Evolutionary conservation across 345 rosid species (phyloP).

Genomic region (Eucalyptus pauciflora): DNA sequence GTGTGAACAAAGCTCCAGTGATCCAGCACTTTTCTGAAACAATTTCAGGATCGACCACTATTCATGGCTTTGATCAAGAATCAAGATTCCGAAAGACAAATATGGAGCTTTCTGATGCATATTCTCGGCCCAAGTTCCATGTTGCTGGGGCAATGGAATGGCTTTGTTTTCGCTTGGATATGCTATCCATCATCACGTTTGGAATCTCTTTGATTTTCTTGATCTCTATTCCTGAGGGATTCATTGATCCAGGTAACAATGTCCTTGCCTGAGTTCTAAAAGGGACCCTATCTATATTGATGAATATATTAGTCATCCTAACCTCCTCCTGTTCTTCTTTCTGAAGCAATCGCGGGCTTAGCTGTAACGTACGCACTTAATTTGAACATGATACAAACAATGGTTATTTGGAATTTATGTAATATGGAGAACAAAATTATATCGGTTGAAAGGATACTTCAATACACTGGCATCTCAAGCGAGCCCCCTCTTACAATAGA

Average conservation of each 20-base stretch:
- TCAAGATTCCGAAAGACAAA: slow-evolving; percentile 41
- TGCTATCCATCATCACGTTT: slow-evolving; percentile 43
- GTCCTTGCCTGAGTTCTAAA: neutral
- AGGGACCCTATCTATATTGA: neutral
- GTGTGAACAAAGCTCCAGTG: slow-evolving; percentile 64
- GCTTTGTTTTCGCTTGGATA: slow-evolving; percentile 67
- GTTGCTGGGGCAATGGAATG: slow-evolving; percentile 52
- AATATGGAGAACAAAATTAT: slow-evolving; percentile 6
- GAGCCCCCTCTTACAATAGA: slow-evolving; percentile 78
- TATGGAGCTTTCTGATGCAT: slow-evolving; percentile 42
- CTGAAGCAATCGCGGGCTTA: slow-evolving; percentile 6
- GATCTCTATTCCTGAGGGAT: slow-evolving; percentile 41
- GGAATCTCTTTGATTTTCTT: slow-evolving; percentile 48
- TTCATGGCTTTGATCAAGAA: slow-evolving; percentile 73
- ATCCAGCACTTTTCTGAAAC: slow-evolving; percentile 83
- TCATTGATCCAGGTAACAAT: slow-evolving; percentile 50
- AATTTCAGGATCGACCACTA: slow-evolving; percentile 53
- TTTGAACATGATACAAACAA: slow-evolving; percentile 2
- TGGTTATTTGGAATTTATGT: slow-evolving; percentile 2
- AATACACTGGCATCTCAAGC: slow-evolving; percentile 52
- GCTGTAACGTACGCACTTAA: slow-evolving; percentile 6
- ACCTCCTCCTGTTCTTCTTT: slow-evolving; percentile 36
- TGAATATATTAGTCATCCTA: slow-evolving; percentile 29
- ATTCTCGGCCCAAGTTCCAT: slow-evolving; percentile 47
- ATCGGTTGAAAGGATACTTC: slow-evolving; percentile 18